A percentile compares a stretch with the other conserved stretches of the same genome.
Conservation (phyloP, 495 filamentous ascomycete species). For the Neurospora terricola region DNA sequence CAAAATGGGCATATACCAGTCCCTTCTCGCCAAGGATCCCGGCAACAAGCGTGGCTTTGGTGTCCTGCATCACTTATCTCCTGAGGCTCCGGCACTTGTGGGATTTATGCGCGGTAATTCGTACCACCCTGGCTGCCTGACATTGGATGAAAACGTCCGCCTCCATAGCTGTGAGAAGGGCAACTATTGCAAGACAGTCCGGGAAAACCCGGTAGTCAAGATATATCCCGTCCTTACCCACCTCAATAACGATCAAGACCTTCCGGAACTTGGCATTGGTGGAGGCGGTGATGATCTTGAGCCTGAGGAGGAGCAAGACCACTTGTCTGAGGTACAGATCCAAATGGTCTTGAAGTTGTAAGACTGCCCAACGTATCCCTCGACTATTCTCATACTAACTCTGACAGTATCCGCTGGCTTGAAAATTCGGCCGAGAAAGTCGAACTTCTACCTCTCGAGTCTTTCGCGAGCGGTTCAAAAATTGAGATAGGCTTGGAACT, state of each 20-base stretch:
- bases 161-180: slow-evolving; percentile 83
- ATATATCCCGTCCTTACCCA: slow-evolving; percentile 68
- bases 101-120: slow-evolving; percentile 73
- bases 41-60: slow-evolving; percentile 16
- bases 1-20: slow-evolving; percentile 61
- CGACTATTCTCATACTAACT: background rate
- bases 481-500: slow-evolving; percentile 24
- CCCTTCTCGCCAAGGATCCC: slow-evolving; percentile 38
- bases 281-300: slow-evolving; percentile 70
- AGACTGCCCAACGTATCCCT: slow-evolving; percentile 5
- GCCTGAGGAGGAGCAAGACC: slow-evolving; percentile 53
- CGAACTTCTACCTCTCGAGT: slow-evolving; percentile 13
- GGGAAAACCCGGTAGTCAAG: slow-evolving; percentile 51
- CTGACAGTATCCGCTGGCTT: slow-evolving; percentile 10
- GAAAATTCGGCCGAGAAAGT: slow-evolving; percentile 14
- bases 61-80: slow-evolving; percentile 29
- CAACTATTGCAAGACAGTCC: slow-evolving; percentile 47
- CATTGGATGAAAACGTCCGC: slow-evolving; percentile 49
- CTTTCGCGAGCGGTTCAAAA: slow-evolving; percentile 18
- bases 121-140: slow-evolving; percentile 60
- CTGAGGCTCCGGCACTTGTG: slow-evolving; percentile 56
- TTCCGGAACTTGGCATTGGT: slow-evolving; percentile 67
- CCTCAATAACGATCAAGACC: slow-evolving; percentile 42
- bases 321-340: slow-evolving; percentile 37
- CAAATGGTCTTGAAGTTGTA: slow-evolving; percentile 38